Evolutionary conservation across 805 yeast genomes (phyloP), one percentile per base, ranked within the genome.

Genomic region (Wickerhamiella occidentalis): DNA sequence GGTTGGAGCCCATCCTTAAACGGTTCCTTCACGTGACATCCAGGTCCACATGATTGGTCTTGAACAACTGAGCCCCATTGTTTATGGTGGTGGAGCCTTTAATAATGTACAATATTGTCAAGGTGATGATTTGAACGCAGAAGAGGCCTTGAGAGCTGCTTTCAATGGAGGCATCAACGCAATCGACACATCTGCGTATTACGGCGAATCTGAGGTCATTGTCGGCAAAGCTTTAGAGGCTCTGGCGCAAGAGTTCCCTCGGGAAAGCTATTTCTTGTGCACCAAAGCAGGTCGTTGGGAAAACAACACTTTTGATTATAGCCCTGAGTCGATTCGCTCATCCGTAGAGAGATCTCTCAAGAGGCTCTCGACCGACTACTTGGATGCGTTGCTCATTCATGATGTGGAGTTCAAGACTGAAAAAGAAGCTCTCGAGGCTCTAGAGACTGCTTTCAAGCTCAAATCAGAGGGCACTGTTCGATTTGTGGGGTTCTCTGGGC

Each of bases 161-260:
- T 80, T 88, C 57, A 65, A 68, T 18, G 60, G 70, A 22, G 96
- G 96, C 0, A 68, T 85, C 52, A 74, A 72, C 42, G 92, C 94
- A 1, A 70, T 88, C 33, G 96, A 88, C 61, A 86, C 96, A 0
- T 84, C 96, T 0, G 96, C 96, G 3, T 87, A 85, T 66, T 88
- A 88, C 61, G 96, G 96, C 0, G 85, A 85, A 0, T 83, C 94
- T 4, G 97, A 88, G 60, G 70, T 65, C 17, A 55, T 88, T 12
- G 61, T 85, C 5, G 96, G 97, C 1, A 53, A 70, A 13, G 90
- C 87, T 0, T 66, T 88, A 55, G 62, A 64, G 21, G 55, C 63
- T 4, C 45, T 68, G 7, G 60, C 61, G 3, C 61, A 61, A 1
- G 69, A 71, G 35, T 62, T 60, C 45, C 71, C 78, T 0, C 72